Percentiles rank a stretch among this genome's conserved stretches.
phyloP scores from a whole-genome alignment of 1,284 basidiomycete species.

The Rhodotorula sp. region DNA sequence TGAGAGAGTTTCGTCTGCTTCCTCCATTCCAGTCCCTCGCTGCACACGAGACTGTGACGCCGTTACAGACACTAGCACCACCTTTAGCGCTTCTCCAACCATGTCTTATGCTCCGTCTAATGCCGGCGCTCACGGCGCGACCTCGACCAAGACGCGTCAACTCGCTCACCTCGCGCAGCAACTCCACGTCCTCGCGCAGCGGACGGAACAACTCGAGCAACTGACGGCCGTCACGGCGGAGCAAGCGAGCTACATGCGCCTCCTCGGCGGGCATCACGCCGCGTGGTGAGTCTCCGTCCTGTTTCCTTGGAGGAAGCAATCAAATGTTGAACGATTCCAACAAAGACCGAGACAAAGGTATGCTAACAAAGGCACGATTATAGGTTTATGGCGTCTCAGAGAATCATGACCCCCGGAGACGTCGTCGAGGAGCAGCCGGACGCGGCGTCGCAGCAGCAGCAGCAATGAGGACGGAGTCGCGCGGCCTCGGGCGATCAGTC shows the following conservation, averaged over 20 bases:
- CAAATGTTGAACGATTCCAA: not conserved
- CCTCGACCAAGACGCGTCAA: slow-evolving; percentile 18
- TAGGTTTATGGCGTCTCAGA: slow-evolving; percentile 35
- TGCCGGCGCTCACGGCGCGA: not conserved
- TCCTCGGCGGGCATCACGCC: slow-evolving; percentile 31
- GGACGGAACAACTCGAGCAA: slow-evolving; percentile 31
- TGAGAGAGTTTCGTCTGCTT: too few relatives aligned
- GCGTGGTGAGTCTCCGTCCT: slow-evolving; percentile 25
- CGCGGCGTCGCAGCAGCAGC: not conserved
- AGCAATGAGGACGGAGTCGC: not conserved
- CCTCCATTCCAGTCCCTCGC: not conserved
- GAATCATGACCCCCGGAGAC: slow-evolving; percentile 21
- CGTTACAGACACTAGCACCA: not conserved
- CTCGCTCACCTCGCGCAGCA: slow-evolving; percentile 29
- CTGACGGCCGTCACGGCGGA: slow-evolving; percentile 28
- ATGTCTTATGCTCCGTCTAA: slow-evolving; percentile 13
- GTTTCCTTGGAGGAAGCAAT: not conserved
- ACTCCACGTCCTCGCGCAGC: slow-evolving; percentile 20
- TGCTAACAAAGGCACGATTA: too few relatives aligned
- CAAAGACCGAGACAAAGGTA: not conserved
- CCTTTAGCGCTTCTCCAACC: too few relatives aligned
- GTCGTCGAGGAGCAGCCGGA: not conserved
- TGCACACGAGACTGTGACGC: too few relatives aligned
- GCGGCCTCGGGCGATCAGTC: not conserved
- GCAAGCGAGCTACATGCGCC: slow-evolving; percentile 37